Base-by-base conservation (phyloP, 1,284 basidiomycete genomes). In the Puccinia novopanici region DNA sequence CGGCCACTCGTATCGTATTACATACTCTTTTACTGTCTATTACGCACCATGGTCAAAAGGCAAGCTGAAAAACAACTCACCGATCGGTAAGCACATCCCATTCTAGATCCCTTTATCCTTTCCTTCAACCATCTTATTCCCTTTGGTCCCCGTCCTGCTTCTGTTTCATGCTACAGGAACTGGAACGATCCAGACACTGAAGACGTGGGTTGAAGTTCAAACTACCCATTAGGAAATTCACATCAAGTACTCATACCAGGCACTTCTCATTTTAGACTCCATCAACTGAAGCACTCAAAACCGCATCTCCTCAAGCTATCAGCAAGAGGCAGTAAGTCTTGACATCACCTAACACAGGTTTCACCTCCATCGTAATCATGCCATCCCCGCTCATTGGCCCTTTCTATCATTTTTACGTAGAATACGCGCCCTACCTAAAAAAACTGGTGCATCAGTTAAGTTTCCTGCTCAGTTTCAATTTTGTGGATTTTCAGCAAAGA, bases 51-150 rank as follows among this genome's bases (percentile, higher is more conserved):
- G 75, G 75, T 55, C 50, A 78, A 78, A 70, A 63, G 75, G 12
- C 52, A 65, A 67, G 75, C 75, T 59, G 75, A 78, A 22, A 78
- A 78, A 57, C 61, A 78, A 55, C 37, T 78, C 24, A 78, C 63
- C 24, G 65, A 78, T 55, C 67, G 63, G 75, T 78, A 17, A 37
- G 45, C 54, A 6, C 71, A 15, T 5, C 17, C 27, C n/a, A 8
- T 37, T 34, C 24, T 30, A 65, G 19, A n/a, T 54, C 75, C 34
- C 5, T 8, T 24, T 24, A 37, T 13, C n/a, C n/a, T n/a, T n/a
- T n/a, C n/a, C n/a, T n/a, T n/a, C n/a, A n/a, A n/a, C n/a, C n/a
- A n/a, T n/a, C n/a, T n/a, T n/a, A n/a, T n/a, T 27, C 37, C 19
- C 63, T 40, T 45, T 67, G 40, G 40, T 48, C 45, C 24, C 37